Base-by-base conservation (phyloP, 148 eudicot species). In the Drosera capensis region DNA sequence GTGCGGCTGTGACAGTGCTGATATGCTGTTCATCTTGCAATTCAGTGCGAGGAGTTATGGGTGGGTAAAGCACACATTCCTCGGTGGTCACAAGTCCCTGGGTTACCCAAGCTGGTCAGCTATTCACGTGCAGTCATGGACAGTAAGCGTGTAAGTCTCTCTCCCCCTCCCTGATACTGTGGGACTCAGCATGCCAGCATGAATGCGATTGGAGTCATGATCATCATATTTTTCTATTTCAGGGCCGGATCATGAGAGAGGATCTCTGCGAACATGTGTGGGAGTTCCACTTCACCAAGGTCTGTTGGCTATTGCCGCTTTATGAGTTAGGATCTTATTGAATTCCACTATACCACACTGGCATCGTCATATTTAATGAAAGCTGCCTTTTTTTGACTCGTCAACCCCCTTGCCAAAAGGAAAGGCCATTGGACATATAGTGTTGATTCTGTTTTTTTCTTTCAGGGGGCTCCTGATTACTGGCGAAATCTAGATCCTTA, bases 61-160 rank as follows among this genome's bases (percentile, higher is more conserved):
- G 57, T 54, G 14, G 88, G 80, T 28, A 86, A 86, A 68, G 88
- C 94, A 45, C 96, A 86, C 54, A 67, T 87, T 60, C 96, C 96
- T 46, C 72, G 77, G 25, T 55, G 68, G 35, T 60, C 82, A 8
- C 60, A 53, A 52, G 55, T 61, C 40, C 67, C 57, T 1, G 90
- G 90, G 25, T 31, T 87, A 40, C 63, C 94, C n/a, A 77, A 77
- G 65, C 36, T 79, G 62, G 57, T 70, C 14, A 50, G 67, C 56
- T 73, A 77, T 63, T 77, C 80, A 6, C 62, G 68, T 47, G 72
- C 94, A 3, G 35, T 79, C 30, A 56, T 46, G 60, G 94, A 87
- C 47, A 71, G 86, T 20, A 74, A 68, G 40, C 72, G 96, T 35
- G 94, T 82, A 48, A 60, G 79, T 62, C 12, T 49, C 25, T 45